Evolutionary conservation across 2,329 filamentous ascomycete genomes (phyloP).

Genomic region (Escovopsis weberi): DNA sequence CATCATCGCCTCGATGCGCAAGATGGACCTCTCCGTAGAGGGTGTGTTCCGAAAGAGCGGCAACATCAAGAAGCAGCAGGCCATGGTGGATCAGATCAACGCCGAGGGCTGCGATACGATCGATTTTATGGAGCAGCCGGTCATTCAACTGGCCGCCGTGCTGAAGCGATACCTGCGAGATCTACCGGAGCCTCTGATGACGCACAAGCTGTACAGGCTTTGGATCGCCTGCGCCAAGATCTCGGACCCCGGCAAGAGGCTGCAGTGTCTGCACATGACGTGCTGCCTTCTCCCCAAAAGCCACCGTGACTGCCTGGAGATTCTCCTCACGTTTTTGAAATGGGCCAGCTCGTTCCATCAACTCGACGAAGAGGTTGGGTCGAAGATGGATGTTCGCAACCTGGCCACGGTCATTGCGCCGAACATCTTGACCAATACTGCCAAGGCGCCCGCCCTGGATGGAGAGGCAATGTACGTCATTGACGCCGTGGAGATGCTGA

Average conservation of each 20-base stretch:
- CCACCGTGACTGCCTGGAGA: slow-evolving; percentile 87
- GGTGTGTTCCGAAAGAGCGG: slow-evolving; percentile 98
- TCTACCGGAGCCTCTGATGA: slow-evolving; percentile 86
- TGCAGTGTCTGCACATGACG: slow-evolving; percentile 74
- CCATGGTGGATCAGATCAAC: slow-evolving; percentile 76
- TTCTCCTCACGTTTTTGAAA: slow-evolving; percentile 89
- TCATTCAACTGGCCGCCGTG: slow-evolving; percentile 85
- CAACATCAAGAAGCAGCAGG: slow-evolving; percentile 87
- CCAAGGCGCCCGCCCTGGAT: slow-evolving; percentile 55
- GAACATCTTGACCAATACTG: slow-evolving; percentile 69
- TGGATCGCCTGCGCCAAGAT: slow-evolving; percentile 89
- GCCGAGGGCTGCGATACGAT: slow-evolving; percentile 71
- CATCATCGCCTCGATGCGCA: slow-evolving; percentile 84
- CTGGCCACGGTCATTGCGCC: slow-evolving; percentile 94
- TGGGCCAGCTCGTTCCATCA: slow-evolving; percentile 97
- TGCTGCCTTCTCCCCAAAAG: slow-evolving; percentile 88
- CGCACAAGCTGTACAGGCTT: slow-evolving; percentile 82
- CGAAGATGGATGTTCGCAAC: slow-evolving; percentile 98
- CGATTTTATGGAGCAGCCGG: slow-evolving; percentile 75
- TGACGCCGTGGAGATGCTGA: slow-evolving; percentile 79
- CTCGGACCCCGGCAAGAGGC: slow-evolving; percentile 62
- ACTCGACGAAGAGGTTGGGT: slow-evolving; percentile 89
- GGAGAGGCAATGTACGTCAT: slow-evolving; percentile 87
- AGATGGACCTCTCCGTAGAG: slow-evolving; percentile 98
- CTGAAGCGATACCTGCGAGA: slow-evolving; percentile 92